Base-by-base conservation (phyloP, 1,284 basidiomycete species). In the Retiboletus flavoniger region DNA sequence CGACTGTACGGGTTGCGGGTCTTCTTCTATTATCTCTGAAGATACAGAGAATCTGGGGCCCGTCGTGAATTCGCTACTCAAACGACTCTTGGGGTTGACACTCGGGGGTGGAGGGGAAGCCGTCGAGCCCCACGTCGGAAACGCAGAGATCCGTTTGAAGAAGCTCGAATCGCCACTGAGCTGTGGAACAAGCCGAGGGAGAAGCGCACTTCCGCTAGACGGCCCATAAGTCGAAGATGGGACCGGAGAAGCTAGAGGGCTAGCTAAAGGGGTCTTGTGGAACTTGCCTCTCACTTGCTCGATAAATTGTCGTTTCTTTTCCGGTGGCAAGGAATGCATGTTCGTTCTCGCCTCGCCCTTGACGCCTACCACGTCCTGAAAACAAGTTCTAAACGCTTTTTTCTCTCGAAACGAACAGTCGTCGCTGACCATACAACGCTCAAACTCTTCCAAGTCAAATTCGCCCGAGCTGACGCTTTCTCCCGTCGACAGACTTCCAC, bases 91-190 rank as follows among this genome's bases (percentile, higher is more conserved):
- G 69, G 65, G 5, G 69, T 60, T 49, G 10, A 31, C 40, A 13
- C 8, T 7, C 28, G 65, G 63, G 21, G 77, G 71, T 31, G 73
- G 64, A 9, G 75, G 59, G 24, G 67, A 47, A 16, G 65, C 63
- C 0, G 71, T 63, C 14, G 78, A 73, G 10, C 84, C 80, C 79
- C 91, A 87, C 17, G 82, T 82, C 7, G 81, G 72, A 56, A 68
- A 69, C 1, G 90, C 77, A 3, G 91, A 93, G 58, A 93, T 82
- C 19, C 91, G 80, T 56, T 84, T 87, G 67, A 89, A 84, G 53
- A 91, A 72, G 14, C 83, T 77, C 7, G 75, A 73, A 58, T 85
- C 84, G 7, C 87, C 87, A 19, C 86, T 88, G 8, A 87, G 69
- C 60, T 87, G 89, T 34, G 83, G 88, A 46, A 83, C 79, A 9